A percentile compares a stretch with the other conserved stretches of the same genome.
Evolutionary conservation across 768 basidiomycete genomes (phyloP).

Genomic region (Trametes sanguinea): DNA sequence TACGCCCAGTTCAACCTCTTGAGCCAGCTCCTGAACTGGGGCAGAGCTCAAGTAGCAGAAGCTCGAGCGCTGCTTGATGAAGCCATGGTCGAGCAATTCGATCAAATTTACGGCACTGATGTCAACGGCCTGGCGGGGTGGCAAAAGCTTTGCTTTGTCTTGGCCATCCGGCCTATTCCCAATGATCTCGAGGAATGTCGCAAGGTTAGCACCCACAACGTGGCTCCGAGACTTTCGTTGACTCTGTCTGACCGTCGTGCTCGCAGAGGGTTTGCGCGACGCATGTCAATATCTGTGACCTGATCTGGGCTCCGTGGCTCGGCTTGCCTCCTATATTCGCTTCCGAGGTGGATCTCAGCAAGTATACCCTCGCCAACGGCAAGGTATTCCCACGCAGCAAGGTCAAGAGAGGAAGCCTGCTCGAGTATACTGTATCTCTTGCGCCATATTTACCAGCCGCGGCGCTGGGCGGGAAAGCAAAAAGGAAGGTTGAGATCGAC

Average conservation of each 20-base stretch:
- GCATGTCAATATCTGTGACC: conserved; percentile 36
- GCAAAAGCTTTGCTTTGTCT: conserved; percentile 16
- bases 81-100: conserved; percentile 22
- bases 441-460: conserved; percentile 15
- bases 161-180: conserved; percentile 18
- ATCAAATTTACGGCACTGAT: conserved; percentile 23
- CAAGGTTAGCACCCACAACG: conserved; percentile 1
- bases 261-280: conserved; percentile 17
- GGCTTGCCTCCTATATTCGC: conserved; percentile 21
- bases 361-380: conserved; percentile 25
- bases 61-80: background rate
- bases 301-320: conserved; percentile 26
- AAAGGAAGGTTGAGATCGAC: too few relatives aligned
- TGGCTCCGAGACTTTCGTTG: background rate
- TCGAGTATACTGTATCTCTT: conserved; percentile 33
- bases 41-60: background rate
- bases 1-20: background rate
- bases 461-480: background rate
- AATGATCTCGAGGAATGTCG: conserved; percentile 8
- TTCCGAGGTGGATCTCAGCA: conserved; percentile 25
- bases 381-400: conserved; percentile 33
- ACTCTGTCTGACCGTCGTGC: background rate
- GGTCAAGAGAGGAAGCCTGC: conserved; percentile 33
- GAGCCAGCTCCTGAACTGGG: background rate
- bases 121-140: conserved; percentile 13